These are phyloP conservation scores for Aspergillus caelatus DNA, from an alignment of 2,329 filamentous ascomycete species.

Conservation along the genomic window DNA sequence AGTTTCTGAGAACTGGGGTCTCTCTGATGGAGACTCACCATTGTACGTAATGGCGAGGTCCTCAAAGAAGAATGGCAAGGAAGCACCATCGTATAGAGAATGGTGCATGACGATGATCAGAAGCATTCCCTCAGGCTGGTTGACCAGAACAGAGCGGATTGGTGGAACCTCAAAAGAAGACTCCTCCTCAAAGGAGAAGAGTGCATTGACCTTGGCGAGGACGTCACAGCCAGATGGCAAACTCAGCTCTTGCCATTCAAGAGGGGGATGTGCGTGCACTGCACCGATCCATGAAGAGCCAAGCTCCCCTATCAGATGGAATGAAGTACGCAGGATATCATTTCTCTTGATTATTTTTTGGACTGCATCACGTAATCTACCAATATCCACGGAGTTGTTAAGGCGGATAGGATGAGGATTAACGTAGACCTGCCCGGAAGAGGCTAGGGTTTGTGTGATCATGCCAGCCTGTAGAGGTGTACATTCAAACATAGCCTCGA, in stretches of 20 bases:
- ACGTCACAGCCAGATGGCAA: conserved; percentile 19
- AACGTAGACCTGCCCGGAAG: conserved; percentile 65
- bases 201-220: conserved; percentile 13
- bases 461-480: conserved; percentile 84
- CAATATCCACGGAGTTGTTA: conserved; percentile 43
- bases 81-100: conserved; percentile 85
- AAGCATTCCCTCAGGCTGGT: conserved; percentile 35
- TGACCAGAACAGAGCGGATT: conserved; percentile 40
- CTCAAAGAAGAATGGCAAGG: conserved; percentile 70
- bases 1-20: conserved; percentile 46
- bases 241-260: conserved; percentile 25
- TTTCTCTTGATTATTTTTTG: conserved; percentile 51
- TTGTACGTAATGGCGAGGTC: conserved; percentile 68
- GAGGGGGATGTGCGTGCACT: conserved; percentile 26
- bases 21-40: conserved; percentile 22
- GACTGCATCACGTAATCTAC: conserved; percentile 61
- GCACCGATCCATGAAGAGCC: conserved; percentile 30
- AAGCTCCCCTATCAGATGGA: conserved; percentile 29
- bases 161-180: conserved; percentile 27
- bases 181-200: conserved; percentile 23
- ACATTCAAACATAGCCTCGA: conserved; percentile 51
- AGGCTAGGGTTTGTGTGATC: conserved; percentile 68
- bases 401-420: conserved; percentile 69
- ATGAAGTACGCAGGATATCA: conserved; percentile 68
- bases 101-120: conserved; percentile 72